Evolutionary conservation across 768 basidiomycete genomes (phyloP), one percentile per base, ranked within the genome.

Genomic region (Suillus tomentosus): DNA sequence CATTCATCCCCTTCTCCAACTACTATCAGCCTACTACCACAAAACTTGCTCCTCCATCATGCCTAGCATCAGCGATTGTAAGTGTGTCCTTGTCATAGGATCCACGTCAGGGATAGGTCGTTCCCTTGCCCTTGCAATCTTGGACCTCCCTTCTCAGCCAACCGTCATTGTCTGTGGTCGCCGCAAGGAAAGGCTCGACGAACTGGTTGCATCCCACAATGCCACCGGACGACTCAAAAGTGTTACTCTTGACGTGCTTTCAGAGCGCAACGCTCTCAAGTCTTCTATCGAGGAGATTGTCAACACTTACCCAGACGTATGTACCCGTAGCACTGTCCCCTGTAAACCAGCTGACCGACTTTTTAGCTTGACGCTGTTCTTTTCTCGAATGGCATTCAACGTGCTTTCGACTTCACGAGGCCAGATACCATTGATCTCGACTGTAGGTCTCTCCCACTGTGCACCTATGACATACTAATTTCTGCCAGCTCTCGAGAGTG

Each of bases 91-190:
- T 61, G 75, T 86, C 63, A 80, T 83, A 54, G 85, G 85, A 24
- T 85, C 85, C 3, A 86, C 86, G 5, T 75, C 84, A 36, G 86
- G 86, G 39, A 83, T 87, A 36, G 86, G 87, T 19, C 82, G 84
- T 5, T 80, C 81, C 45, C 80, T 88, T 7, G 85, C 86, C 5
- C 76, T 84, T 10, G 77, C 79, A 22, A 76, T 87, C 51, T 78
- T 82, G 36, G 73, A 71, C 34, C 76, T 86, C 3, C 82, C 84
- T 0, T 80, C 80, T 43, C 74, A 78, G 42, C 85, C 85, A 2
- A 77, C 74, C 7, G 83, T 86, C 34, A 80, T 87, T 53, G 84
- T 79, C 22, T 73, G 79, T 14, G 85, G 85, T 8, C 78, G 85
- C 47, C 81, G 85, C n/a, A 75, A 81, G 65, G 82, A 84, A n/a